Conservation (phyloP, 805 yeast genomes). For the Saccharomycopsis oosterbeekiorum region DNA sequence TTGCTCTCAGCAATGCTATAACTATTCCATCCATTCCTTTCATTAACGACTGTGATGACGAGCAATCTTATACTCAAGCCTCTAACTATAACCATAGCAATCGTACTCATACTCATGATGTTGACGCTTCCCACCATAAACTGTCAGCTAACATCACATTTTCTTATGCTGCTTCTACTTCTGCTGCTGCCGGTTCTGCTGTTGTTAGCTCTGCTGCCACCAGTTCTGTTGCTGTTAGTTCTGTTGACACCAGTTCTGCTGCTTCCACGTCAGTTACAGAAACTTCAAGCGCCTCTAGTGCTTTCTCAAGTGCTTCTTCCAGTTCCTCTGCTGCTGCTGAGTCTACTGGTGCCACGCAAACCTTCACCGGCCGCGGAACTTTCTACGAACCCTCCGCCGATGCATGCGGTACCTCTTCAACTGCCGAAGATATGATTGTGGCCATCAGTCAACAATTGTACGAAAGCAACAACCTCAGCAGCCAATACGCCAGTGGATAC, state of each 20-base stretch:
- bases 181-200: not conserved
- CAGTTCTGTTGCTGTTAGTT: not conserved
- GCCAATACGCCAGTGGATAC: conserved; percentile 31
- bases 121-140: not conserved
- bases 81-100: not conserved
- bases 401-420: conserved; percentile 43
- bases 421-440: conserved; percentile 40
- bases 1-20: not conserved
- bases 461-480: conserved; percentile 27
- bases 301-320: not conserved
- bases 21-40: not conserved
- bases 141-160: not conserved
- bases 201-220: too few species aligned
- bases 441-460: conserved; percentile 38
- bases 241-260: not conserved
- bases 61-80: not conserved
- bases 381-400: conserved; percentile 36
- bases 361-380: conserved; percentile 32
- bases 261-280: not conserved
- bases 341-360: not conserved
- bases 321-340: not conserved
- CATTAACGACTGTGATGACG: not conserved
- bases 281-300: not conserved
- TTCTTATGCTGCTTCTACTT: not conserved
- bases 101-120: not conserved